Evolutionary conservation across 2,329 filamentous ascomycete genomes (phyloP), one percentile per base, ranked within the genome.

Genomic region (Phyllosticta citriasiana): DNA sequence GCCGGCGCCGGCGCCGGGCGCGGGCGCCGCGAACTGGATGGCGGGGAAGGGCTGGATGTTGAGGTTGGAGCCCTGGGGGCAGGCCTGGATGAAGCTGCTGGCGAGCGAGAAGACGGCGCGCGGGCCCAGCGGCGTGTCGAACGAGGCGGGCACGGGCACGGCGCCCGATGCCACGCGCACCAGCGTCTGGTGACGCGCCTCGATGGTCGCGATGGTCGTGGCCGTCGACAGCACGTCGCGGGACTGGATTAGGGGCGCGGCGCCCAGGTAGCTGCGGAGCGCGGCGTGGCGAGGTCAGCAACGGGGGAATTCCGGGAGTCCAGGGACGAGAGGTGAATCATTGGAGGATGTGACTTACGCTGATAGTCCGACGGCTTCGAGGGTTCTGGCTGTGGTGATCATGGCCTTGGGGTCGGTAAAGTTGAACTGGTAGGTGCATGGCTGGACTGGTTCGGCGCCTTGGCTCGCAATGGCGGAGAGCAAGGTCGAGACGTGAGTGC

Each of bases 321-420:
- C 19, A 2, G 19, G 19, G 19, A 22, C 19, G 19, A 22, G 19
- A 22, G 19, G 19, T 22, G 19, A 22, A 22, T 22, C 2, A 2
- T 22, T 22, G 1, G 19, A 22, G 19, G 7, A 25, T 30, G 55
- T n/a, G 5, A 57, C 72, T 54, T 86, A 87, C 64, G 87, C 87
- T n/a, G 85, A 87, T 33, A 90, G 81, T 72, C 87, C 87, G 62
- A 89, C 81, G 68, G 83, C 87, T 74, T 91, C 88, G 62, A 91
- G 83, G 24, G 90, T 77, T 65, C 82, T 80, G 14, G 87, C 88
- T 2, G 85, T 88, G 57, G 80, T 82, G 47, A 91, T 81, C 84
- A 91, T 90, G 47, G 27, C 33, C 24, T 78, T 77, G 55, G 86
- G 85, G 67, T 85, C 82, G 57, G 83, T 85, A 72, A 88, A 84